These are phyloP conservation scores for Solanum pennellii DNA, from an alignment of 257 asterid species.

Conservation along the genomic window DNA sequence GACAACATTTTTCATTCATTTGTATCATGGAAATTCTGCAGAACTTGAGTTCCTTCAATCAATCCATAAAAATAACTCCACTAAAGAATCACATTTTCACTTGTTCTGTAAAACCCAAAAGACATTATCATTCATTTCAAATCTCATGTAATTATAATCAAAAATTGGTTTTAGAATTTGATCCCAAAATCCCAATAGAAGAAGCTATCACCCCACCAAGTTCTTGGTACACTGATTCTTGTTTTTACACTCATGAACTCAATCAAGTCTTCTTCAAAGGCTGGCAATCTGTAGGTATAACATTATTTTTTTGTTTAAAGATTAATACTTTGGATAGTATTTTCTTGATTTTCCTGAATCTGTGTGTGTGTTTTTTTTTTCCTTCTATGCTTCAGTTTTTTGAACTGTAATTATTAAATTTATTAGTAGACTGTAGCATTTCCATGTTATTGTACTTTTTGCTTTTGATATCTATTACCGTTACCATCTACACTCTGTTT, in stretches of 20 bases:
- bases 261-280: slow-evolving; percentile 50
- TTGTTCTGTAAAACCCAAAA: neutral
- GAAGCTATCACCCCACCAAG: slow-evolving; percentile 73
- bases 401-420: neutral
- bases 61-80: neutral
- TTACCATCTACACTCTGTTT: too few species aligned
- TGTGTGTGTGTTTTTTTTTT: too few species aligned
- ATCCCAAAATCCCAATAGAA: slow-evolving; percentile 57
- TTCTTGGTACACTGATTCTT: slow-evolving; percentile 67
- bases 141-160: neutral
- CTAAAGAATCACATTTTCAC: neutral
- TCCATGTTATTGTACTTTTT: too few species aligned
- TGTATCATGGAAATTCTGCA: neutral
- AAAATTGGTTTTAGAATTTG: slow-evolving; percentile 35
- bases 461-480: too few species aligned
- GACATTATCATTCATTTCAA: neutral
- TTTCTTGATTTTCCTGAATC: neutral
- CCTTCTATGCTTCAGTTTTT: too few species aligned
- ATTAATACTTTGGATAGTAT: neutral
- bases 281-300: slow-evolving; percentile 52
- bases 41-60: neutral
- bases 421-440: neutral
- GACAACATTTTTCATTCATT: too few species aligned
- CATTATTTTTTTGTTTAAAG: neutral
- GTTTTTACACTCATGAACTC: slow-evolving; percentile 54